These are phyloP conservation scores for Chenopodium berlandieri DNA, from an alignment of 148 eudicot species.

Conservation along the genomic window DNA sequence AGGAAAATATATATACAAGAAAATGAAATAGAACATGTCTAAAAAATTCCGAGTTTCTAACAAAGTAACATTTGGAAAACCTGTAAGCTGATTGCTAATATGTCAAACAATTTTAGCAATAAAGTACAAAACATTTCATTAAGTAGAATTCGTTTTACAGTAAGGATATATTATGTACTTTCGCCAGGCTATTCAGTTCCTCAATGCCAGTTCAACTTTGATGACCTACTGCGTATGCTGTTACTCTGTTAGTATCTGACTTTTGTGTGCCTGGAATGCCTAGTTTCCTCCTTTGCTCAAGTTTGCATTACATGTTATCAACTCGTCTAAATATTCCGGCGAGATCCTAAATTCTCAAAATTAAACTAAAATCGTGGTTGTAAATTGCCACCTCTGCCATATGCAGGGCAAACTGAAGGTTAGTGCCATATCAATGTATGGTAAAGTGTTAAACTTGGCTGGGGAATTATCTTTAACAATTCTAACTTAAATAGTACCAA, in stretches of 20 bases:
- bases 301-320: not conserved
- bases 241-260: not conserved
- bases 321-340: not conserved
- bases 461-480: too few relatives aligned
- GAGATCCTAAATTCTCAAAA: not conserved
- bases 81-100: not conserved
- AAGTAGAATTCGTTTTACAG: too few relatives aligned
- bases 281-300: too few relatives aligned
- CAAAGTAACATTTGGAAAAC: not conserved
- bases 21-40: not conserved
- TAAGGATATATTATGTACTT: too few relatives aligned
- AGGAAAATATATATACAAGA: not conserved
- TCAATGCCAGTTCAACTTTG: not conserved
- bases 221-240: not conserved
- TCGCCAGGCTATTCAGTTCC: not conserved
- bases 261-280: not conserved
- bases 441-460: too few relatives aligned
- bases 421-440: too few relatives aligned
- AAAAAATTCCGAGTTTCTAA: not conserved
- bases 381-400: not conserved
- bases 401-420: too few relatives aligned
- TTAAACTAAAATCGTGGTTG: not conserved
- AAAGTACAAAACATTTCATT: not conserved
- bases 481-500: too few relatives aligned
- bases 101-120: not conserved